Conservation (phyloP, 2,329 filamentous ascomycete species). For the Fusarium avenaceum region DNA sequence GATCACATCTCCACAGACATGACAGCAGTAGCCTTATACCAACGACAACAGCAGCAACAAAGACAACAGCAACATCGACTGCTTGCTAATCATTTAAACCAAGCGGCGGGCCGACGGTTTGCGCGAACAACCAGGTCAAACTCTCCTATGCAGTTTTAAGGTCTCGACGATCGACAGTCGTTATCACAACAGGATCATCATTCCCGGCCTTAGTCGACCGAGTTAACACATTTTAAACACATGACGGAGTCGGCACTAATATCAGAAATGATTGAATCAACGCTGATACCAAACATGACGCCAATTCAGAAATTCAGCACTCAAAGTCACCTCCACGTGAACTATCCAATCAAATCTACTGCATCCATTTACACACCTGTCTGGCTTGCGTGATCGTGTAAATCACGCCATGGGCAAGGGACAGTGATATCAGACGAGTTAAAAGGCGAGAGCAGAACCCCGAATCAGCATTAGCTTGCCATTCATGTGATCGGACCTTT, state of each 20-base stretch:
- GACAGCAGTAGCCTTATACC: constrained; percentile 26
- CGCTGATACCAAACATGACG: constrained; percentile 20
- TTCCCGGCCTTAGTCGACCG: constrained; percentile 21
- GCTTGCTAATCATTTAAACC: constrained; percentile 34
- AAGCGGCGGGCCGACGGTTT: constrained; percentile 22
- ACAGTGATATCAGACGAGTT: constrained; percentile 21
- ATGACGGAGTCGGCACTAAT: constrained; percentile 16
- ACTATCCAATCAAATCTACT: constrained; percentile 33
- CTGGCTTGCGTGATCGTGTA: constrained; percentile 42
- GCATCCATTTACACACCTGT: constrained; percentile 42
- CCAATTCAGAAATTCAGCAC: constrained; percentile 40
- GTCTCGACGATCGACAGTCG: background rate
- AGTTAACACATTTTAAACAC: constrained; percentile 9
- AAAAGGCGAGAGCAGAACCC: background rate
- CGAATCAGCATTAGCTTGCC: background rate
- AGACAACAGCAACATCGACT: constrained; percentile 44
- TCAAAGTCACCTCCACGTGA: constrained; percentile 47
- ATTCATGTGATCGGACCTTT: constrained; percentile 2
- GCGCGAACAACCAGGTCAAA: constrained; percentile 22
- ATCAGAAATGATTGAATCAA: background rate
- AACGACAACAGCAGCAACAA: constrained; percentile 36
- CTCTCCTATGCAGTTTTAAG: constrained; percentile 32
- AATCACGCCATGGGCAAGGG: constrained; percentile 45
- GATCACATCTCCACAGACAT: constrained; percentile 11
- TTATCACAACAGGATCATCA: constrained; percentile 30